Evolutionary conservation across 225 moss, liverwort and hornwort genomes (phyloP).

Genomic region (Bryoerythrophyllum caledonicum): DNA sequence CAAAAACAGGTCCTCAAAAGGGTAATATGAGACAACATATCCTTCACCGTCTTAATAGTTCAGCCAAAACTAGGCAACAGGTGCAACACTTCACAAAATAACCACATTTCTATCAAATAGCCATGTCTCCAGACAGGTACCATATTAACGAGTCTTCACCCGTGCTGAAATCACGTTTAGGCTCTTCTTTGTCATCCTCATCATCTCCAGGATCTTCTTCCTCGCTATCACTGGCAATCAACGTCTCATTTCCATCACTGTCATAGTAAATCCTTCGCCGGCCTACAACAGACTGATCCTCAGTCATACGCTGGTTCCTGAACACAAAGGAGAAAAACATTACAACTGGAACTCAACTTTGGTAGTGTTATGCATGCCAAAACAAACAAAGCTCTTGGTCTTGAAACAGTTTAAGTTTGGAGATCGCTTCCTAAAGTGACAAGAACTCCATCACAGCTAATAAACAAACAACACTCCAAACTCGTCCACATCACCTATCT

Average conservation of each 20-base stretch:
- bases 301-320: conserved; percentile 99
- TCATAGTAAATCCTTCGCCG: conserved; percentile 97
- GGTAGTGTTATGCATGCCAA: too few species aligned
- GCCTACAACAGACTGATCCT: conserved; percentile 97
- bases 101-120: conserved; percentile 4
- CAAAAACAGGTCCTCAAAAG: conserved; percentile 17
- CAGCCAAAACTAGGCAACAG: background rate
- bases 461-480: too few species aligned
- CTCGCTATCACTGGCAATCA: conserved; percentile 96
- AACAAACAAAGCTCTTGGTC: too few species aligned
- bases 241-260: conserved; percentile 87
- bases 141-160: conserved; percentile 92
- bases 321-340: too few species aligned
- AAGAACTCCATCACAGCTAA: too few species aligned
- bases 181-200: conserved; percentile 83
- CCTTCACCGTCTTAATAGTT: background rate
- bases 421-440: too few species aligned
- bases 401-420: too few species aligned
- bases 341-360: too few species aligned
- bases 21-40: background rate
- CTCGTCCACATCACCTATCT: too few species aligned
- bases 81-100: background rate
- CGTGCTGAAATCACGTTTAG: conserved; percentile 85
- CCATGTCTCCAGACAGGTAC: conserved; percentile 27
- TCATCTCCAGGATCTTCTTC: conserved; percentile 94